Conservation (phyloP, 106 monocot species). For the Vanilla planifolia region DNA sequence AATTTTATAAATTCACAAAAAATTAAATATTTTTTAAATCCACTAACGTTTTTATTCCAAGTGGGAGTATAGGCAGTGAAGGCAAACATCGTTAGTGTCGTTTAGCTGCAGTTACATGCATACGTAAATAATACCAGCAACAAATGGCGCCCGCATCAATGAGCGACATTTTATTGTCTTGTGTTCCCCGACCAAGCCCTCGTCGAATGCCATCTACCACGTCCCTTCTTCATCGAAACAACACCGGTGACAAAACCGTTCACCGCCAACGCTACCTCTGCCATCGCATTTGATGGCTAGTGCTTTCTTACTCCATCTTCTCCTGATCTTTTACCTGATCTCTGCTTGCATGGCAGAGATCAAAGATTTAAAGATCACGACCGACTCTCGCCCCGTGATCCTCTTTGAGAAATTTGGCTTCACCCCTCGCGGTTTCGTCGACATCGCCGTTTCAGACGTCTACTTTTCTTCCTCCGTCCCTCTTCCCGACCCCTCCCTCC, state of each 20-base stretch:
- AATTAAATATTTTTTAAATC: no score
- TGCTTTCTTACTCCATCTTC: constrained; percentile 14
- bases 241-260: neutral
- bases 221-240: neutral
- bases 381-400: constrained; percentile 57
- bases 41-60: no score
- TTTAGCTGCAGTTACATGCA: no score
- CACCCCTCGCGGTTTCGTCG: constrained; percentile 39
- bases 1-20: no score
- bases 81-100: no score
- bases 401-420: constrained; percentile 87
- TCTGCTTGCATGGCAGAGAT: constrained; percentile 50
- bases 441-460: constrained; percentile 41
- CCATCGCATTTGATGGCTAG: neutral
- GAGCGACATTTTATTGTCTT: neutral
- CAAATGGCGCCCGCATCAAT: no score
- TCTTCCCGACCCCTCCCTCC: constrained; percentile 33
- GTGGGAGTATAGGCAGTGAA: no score
- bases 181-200: neutral
- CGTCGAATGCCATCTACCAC: neutral
- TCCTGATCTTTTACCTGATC: constrained; percentile 24
- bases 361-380: constrained; percentile 47
- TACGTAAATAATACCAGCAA: no score
- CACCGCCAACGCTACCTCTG: neutral
- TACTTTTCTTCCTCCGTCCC: constrained; percentile 22